Evolutionary conservation across 495 filamentous ascomycete species (phyloP).

Genomic region (Lophiostoma macrostomum): DNA sequence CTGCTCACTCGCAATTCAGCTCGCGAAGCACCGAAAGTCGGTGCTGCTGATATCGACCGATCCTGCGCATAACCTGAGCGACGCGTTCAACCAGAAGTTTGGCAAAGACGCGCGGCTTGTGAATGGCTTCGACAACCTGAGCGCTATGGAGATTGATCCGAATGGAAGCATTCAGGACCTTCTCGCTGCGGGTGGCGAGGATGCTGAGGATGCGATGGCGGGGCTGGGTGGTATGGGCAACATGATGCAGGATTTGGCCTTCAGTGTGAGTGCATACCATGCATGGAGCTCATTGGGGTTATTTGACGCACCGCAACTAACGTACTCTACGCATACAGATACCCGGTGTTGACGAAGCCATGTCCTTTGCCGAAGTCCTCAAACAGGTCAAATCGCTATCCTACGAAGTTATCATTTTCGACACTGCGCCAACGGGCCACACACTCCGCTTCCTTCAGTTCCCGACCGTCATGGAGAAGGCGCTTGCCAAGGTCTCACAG

Average conservation of each 20-base stretch:
- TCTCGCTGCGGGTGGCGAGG: conserved; percentile 75
- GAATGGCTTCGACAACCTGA: conserved; percentile 88
- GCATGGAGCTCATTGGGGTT: not conserved
- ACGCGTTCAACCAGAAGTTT: conserved; percentile 98
- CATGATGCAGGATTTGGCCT: conserved; percentile 73
- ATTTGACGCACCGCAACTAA: conserved; percentile 22
- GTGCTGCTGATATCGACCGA: conserved; percentile 98
- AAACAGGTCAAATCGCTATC: conserved; percentile 99
- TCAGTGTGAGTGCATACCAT: conserved; percentile 53
- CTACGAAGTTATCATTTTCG: conserved; percentile 98
- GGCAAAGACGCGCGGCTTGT: conserved; percentile 95
- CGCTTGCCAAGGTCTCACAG: conserved; percentile 91
- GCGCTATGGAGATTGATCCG: conserved; percentile 99
- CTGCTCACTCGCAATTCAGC: conserved; percentile 95
- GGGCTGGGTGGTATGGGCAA: conserved; percentile 62
- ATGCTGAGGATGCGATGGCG: conserved; percentile 62
- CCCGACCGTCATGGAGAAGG: conserved; percentile 96
- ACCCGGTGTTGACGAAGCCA: conserved; percentile 96
- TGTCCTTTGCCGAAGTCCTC: conserved; percentile 98
- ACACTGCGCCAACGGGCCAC: conserved; percentile 98
- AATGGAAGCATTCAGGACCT: conserved; percentile 97
- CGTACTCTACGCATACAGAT: conserved; percentile 55
- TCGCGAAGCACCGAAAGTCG: conserved; percentile 92
- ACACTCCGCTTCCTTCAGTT: conserved; percentile 99
- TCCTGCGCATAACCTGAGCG: conserved; percentile 95